These are phyloP conservation scores for Flammula alnicola DNA, from an alignment of 1,284 basidiomycete species.

Conservation along the genomic window DNA sequence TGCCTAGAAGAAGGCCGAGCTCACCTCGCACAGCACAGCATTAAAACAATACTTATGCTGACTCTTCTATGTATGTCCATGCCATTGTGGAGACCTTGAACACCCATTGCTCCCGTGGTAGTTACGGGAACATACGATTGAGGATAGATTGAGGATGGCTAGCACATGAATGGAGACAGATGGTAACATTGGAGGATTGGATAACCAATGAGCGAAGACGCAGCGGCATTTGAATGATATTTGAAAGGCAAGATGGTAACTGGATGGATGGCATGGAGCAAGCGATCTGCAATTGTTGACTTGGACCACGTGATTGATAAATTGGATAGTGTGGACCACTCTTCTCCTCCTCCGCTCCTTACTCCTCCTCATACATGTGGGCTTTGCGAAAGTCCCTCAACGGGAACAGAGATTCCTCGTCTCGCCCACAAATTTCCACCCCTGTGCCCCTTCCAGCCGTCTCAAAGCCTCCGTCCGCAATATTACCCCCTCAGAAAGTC, in stretches of 20 bases:
- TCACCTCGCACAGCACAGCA: no score
- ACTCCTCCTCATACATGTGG: constrained; percentile 68
- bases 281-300: constrained; percentile 13
- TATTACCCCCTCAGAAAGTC: constrained; percentile 92
- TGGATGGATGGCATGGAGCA: background rate
- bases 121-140: no score
- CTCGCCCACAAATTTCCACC: constrained; percentile 68
- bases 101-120: no score
- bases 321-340: constrained; percentile 4
- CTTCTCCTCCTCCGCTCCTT: constrained; percentile 14
- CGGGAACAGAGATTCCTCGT: constrained; percentile 59
- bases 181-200: no score
- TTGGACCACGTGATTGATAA: constrained; percentile 27
- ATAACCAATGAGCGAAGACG: no score
- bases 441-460: constrained; percentile 66
- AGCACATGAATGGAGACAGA: no score
- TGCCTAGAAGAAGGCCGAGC: no score
- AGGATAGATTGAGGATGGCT: no score
- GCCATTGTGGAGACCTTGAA: no score
- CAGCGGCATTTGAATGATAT: background rate
- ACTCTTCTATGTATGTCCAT: no score
- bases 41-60: no score
- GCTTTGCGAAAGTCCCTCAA: constrained; percentile 85
- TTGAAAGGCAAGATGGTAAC: constrained; percentile 6
- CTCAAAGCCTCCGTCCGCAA: constrained; percentile 69